Evolutionary conservation across 345 rosid species (phyloP), one percentile per base, ranked within the genome.

Genomic region (Rhodamnia argentea): DNA sequence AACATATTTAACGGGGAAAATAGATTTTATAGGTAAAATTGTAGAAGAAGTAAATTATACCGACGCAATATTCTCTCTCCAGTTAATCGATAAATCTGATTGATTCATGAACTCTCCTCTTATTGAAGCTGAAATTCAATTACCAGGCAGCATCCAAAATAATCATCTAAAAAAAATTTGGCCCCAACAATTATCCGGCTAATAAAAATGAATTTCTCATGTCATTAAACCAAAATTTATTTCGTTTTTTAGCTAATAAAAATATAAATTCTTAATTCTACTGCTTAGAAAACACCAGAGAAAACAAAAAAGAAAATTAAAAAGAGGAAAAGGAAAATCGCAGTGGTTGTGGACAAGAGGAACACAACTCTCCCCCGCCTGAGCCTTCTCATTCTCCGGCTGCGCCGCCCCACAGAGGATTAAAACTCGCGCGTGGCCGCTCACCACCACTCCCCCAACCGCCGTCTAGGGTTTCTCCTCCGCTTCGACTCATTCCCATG

Each of bases 1-100:
- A 4, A 8, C 23, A 70, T 1, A 37, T 18, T 9, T 18, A 70
- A 32, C 1, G 0, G 0, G 24, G 18, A 32, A 0, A 4, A 70
- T 11, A 32, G 0, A 0, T 37, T 9, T 37, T 26, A 37, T 0
- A 0, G 18, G 13, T 37, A 10, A 15, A 32, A 32, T 70, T 18
- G 13, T 32, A 16, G 76, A 20, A 29, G 16, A 29, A 29, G 1
- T 2, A 62, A 64, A 20, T 16, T 62, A 29, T 29, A 7, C 4
- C 0, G 40, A 8, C 74, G 5, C 40, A 37, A 37, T 3, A 37
- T 3, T 37, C 40, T 37, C 40, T 37, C 40, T 37, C 40, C 3
- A 37, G 40, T 37, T 2, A 37, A 3, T 37, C 40, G 1, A 6
- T 16, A 64, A 64, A 64, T 15, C 12, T 23, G 4, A 64, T 16